These are phyloP conservation scores for Microbotryum lychnidis-dioicae DNA, from an alignment of 1,284 basidiomycete species.

Conservation along the genomic window DNA sequence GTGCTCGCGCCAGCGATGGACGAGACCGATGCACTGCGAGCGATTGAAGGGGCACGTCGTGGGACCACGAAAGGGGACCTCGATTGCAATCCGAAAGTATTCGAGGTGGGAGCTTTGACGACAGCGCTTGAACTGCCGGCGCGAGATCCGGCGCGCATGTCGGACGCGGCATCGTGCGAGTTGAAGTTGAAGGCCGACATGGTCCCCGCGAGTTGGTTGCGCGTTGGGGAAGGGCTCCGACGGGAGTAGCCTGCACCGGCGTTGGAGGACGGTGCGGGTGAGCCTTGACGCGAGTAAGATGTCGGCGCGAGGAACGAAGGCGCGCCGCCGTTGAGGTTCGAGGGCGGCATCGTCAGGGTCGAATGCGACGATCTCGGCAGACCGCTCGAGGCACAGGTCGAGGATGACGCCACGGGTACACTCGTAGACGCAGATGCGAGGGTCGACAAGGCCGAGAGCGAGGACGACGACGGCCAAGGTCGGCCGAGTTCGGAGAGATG, in stretches of 20 bases:
- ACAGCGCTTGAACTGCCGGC: not conserved
- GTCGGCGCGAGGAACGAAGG: constrained; percentile 17
- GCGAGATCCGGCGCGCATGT: not conserved
- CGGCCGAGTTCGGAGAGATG: constrained; percentile 1
- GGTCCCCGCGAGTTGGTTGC: constrained; percentile 22
- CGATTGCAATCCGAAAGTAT: constrained; percentile 21
- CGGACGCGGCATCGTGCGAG: not conserved
- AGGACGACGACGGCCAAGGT: constrained; percentile 13
- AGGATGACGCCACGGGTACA: not conserved
- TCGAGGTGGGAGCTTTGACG: constrained; percentile 6
- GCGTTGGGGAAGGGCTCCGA: constrained; percentile 18
- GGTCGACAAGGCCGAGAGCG: constrained; percentile 21
- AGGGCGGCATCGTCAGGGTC: constrained; percentile 14
- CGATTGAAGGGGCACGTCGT: not conserved
- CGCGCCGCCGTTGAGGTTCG: constrained; percentile 1
- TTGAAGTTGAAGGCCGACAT: constrained; percentile 27
- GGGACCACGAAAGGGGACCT: constrained; percentile 19
- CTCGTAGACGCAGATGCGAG: constrained; percentile 1
- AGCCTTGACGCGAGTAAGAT: constrained; percentile 11
- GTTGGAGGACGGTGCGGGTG: constrained; percentile 18
- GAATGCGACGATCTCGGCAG: constrained; percentile 12
- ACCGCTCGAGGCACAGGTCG: not conserved
- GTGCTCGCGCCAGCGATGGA: not conserved
- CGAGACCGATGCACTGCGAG: not conserved
- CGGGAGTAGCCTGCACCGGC: not conserved